Evolutionary conservation across 2,329 filamentous ascomycete genomes (phyloP), one percentile per base, ranked within the genome.

Genomic region (Pseudogymnoascus sp.): DNA sequence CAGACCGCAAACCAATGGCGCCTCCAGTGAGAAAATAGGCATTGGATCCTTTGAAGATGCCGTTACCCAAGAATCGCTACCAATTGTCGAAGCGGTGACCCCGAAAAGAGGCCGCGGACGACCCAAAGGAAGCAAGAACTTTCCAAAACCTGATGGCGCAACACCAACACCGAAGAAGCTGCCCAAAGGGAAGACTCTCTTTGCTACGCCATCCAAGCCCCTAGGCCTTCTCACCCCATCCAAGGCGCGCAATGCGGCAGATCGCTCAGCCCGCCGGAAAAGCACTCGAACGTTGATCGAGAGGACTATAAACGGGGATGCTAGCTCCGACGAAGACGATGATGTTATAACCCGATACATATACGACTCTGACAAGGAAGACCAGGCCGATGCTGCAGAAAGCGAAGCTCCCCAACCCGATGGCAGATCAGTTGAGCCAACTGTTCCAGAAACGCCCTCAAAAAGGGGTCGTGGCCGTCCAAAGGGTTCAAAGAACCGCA

Each of bases 261-360:
- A 97, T 75, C 86, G 89, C 60, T 97, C 93, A 4, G 93, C 93
- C 1, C 86, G 89, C 70, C 87, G 87, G 71, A 97, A 96, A 79
- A 96, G 90, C 73, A 89, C 89, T 21, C 82, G 86, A 61, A 84
- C 86, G 3, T 77, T 97, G 61, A 87, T 96, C 39, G 86, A 93
- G 71, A 86, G 86, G 47, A 86, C 86, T 5, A 80, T 89, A 10
- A 81, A 82, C 18, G 86, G 83, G 16, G 82, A 79, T 7, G 80
- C 81, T 26, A 88, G 92, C 57, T 88, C 91, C 29, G 90, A 89
- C 69, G 84, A 84, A 57, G 88, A 86, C 12, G 87, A 87, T 4
- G 85, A 89, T 61, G 81, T 80, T 5, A 78, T 95, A 29, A 87
- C 86, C 1, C 80, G 86, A 62, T 82, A 88, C 68, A 93, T 95